Percentiles rank a stretch among this genome's conserved stretches.
Evolutionary conservation across 177 flowering plant species (phyloP).

Genomic region (Telopea speciosissima): DNA sequence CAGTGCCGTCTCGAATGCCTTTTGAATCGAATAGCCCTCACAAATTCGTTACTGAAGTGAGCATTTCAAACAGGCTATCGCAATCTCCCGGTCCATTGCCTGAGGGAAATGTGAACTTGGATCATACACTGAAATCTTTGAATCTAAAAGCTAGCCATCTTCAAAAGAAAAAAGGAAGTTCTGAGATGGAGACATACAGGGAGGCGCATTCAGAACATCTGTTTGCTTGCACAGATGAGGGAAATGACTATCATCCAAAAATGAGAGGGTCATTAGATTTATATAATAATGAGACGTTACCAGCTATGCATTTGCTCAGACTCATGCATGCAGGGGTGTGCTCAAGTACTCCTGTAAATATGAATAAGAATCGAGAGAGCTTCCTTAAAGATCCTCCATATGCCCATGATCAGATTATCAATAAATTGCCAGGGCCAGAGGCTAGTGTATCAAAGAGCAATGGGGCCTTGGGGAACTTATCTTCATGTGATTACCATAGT

Average conservation of each 20-base stretch:
- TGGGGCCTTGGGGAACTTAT: slow-evolving; percentile 12
- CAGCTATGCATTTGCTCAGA: slow-evolving; percentile 71
- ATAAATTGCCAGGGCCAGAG: slow-evolving; percentile 23
- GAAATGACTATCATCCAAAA: slow-evolving; percentile 17
- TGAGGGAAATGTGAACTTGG: slow-evolving; percentile 23
- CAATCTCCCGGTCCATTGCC: slow-evolving; percentile 15
- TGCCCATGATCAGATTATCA: slow-evolving; percentile 18
- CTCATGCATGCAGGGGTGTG: slow-evolving; percentile 49
- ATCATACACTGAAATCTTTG: slow-evolving; percentile 14
- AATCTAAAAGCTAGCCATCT: slow-evolving; percentile 18
- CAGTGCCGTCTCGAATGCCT: slow-evolving; percentile 19
- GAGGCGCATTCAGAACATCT: slow-evolving; percentile 16
- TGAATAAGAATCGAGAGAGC: slow-evolving; percentile 16
- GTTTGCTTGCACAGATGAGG: slow-evolving; percentile 19
- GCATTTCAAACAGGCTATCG: slow-evolving; percentile 14
- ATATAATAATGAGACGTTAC: slow-evolving; percentile 46
- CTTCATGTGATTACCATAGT: slow-evolving; percentile 22
- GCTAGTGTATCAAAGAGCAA: slow-evolving; percentile 15
- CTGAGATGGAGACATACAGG: slow-evolving; percentile 15
- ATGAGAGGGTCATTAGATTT: slow-evolving; percentile 29
- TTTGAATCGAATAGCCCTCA: slow-evolving; percentile 17
- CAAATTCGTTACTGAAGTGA: slow-evolving; percentile 17
- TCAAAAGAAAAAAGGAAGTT: slow-evolving; percentile 21
- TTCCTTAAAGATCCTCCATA: slow-evolving; percentile 25
- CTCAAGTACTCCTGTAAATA: slow-evolving; percentile 23